Conservation (phyloP, 768 basidiomycete genomes). For the Ramaria sp. region DNA sequence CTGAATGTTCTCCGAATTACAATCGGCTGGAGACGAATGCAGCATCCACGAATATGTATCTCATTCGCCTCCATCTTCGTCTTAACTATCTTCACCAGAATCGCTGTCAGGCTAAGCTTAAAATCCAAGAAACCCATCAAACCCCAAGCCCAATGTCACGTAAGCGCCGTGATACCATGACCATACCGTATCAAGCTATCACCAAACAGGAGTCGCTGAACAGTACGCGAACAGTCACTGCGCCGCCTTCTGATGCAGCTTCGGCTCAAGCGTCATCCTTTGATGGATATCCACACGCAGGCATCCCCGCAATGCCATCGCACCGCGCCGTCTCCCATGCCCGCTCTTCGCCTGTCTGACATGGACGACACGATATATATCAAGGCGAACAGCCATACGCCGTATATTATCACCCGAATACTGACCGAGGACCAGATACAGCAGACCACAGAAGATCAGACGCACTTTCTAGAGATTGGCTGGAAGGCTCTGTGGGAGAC, state of each 20-base stretch:
- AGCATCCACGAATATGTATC: not conserved
- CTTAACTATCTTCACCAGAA: not conserved
- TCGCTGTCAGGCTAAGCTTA: not conserved
- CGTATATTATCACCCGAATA: not conserved
- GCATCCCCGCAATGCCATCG: not conserved
- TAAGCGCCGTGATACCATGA: not conserved
- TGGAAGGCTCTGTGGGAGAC: constrained; percentile 45
- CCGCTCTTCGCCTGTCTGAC: not conserved
- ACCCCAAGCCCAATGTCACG: not conserved
- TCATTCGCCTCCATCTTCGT: not conserved
- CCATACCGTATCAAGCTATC: constrained; percentile 26
- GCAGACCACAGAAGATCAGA: not conserved
- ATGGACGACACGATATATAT: not conserved
- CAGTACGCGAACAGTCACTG: constrained; percentile 55
- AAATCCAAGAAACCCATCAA: not conserved
- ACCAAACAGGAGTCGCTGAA: constrained; percentile 36
- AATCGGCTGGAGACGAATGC: not conserved
- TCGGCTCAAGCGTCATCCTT: not conserved
- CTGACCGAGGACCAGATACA: not conserved
- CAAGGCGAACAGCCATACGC: not conserved
- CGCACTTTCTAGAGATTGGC: constrained; percentile 37
- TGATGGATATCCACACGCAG: not conserved
- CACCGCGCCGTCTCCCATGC: not conserved
- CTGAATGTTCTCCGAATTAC: not conserved
- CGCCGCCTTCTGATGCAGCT: not conserved